These are phyloP conservation scores for Silene coronaria DNA, from an alignment of 179 eudicot genomes.

Conservation along the genomic window DNA sequence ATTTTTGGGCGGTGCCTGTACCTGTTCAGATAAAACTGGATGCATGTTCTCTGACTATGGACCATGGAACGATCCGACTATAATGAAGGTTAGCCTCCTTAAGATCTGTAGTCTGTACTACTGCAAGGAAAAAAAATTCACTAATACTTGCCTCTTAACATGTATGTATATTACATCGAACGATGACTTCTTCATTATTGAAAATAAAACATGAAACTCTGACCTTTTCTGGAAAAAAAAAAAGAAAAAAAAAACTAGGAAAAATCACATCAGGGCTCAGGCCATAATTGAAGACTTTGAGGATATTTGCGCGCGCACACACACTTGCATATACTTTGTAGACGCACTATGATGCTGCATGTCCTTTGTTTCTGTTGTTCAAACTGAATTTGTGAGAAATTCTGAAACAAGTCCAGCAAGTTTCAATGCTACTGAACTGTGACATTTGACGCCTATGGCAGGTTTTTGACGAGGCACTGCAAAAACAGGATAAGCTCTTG, in stretches of 20 bases:
- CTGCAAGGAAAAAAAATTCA: background rate
- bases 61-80: slow-evolving; percentile 86
- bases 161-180: too few relatives aligned
- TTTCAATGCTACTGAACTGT: background rate
- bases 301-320: background rate
- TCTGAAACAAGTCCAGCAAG: background rate
- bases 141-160: too few relatives aligned
- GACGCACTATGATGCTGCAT: background rate
- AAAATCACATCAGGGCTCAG: too few relatives aligned
- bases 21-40: slow-evolving; percentile 78
- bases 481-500: too few relatives aligned
- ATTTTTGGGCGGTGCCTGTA: slow-evolving; percentile 83
- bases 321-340: background rate
- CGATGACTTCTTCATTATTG: too few relatives aligned
- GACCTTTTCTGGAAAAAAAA: too few relatives aligned
- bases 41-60: slow-evolving; percentile 85
- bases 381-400: background rate
- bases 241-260: too few relatives aligned
- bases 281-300: too few relatives aligned
- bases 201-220: too few relatives aligned
- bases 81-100: slow-evolving; percentile 52
- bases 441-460: too few relatives aligned
- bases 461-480: too few relatives aligned
- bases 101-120: background rate
- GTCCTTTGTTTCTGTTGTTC: background rate